phyloP scores from a whole-genome alignment of 768 basidiomycete genomes.

The Lactarius pseudohatsudake region DNA sequence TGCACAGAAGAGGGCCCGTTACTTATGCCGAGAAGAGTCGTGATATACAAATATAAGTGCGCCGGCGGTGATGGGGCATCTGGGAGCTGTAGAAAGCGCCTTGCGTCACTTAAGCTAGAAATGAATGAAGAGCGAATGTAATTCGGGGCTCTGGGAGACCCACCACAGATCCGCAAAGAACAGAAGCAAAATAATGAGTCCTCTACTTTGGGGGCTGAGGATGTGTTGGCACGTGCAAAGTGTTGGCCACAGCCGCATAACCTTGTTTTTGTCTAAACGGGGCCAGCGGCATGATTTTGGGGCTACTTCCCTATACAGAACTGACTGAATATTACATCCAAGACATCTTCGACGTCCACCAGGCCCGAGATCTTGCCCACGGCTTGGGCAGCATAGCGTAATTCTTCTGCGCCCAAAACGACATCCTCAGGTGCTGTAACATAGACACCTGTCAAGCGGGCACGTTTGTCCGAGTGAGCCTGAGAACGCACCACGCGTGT shows the following conservation, averaged over 20 bases:
- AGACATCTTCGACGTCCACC: slow-evolving; percentile 79
- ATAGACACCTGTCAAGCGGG: slow-evolving; percentile 8
- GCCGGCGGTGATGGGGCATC: background rate
- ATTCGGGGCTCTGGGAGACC: background rate
- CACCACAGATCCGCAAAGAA: slow-evolving; percentile 15
- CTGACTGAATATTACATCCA: slow-evolving; percentile 79
- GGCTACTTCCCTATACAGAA: slow-evolving; percentile 54
- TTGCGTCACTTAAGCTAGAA: background rate
- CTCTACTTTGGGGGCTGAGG: background rate
- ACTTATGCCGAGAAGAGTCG: background rate
- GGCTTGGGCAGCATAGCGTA: slow-evolving; percentile 80
- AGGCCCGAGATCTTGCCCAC: slow-evolving; percentile 83
- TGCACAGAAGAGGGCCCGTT: slow-evolving; percentile 17
- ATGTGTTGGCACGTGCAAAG: slow-evolving; percentile 1
- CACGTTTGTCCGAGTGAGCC: background rate
- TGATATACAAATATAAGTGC: background rate
- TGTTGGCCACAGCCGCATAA: background rate
- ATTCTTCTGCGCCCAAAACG: slow-evolving; percentile 82
- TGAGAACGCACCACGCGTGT: slow-evolving; percentile 38
- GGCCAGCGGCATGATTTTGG: too few relatives aligned
- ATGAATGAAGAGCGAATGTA: background rate
- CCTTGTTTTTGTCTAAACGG: background rate
- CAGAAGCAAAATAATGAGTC: background rate
- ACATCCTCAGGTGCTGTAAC: slow-evolving; percentile 61
- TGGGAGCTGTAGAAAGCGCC: background rate